phyloP scores from a whole-genome alignment of 768 basidiomycete species.

The Cyclocybe aegerita region DNA sequence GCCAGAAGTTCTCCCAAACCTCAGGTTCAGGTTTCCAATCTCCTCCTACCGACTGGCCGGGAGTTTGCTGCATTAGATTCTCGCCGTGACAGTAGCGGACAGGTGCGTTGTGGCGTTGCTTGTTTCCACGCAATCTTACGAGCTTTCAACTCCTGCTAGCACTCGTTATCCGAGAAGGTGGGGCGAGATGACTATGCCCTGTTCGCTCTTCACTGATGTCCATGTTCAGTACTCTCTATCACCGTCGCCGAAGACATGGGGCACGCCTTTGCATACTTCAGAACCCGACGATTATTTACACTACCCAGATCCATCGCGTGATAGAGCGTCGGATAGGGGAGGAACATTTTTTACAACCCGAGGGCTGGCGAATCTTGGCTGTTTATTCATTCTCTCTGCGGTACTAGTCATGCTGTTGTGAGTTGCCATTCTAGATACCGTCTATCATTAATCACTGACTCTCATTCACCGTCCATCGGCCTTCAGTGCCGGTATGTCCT shows the following conservation, averaged over 20 bases:
- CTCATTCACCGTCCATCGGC: background rate
- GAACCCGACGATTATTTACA: conserved; percentile 68
- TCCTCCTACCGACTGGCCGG: too few species aligned
- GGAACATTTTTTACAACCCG: conserved; percentile 61
- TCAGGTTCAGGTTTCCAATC: too few species aligned
- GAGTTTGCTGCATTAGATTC: too few species aligned
- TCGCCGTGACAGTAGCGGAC: too few species aligned
- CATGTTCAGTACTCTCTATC: conserved; percentile 35
- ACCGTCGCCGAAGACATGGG: conserved; percentile 50
- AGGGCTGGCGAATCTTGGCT: conserved; percentile 68
- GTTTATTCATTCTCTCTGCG: conserved; percentile 53
- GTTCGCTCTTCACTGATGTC: conserved; percentile 28
- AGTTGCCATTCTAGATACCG: conserved; percentile 22
- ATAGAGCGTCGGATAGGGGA: conserved; percentile 32
- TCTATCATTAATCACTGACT: background rate
- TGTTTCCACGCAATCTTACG: too few species aligned
- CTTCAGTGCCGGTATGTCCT: conserved; percentile 37
- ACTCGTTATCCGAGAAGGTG: too few species aligned
- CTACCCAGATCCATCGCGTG: conserved; percentile 54
- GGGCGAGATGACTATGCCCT: too few species aligned
- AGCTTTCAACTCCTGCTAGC: too few species aligned
- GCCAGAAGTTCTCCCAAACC: too few species aligned
- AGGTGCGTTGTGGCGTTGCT: too few species aligned
- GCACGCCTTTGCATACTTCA: conserved; percentile 39
- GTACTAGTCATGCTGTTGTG: conserved; percentile 57